Conservation (phyloP, 2,329 filamentous ascomycete species). For the Nectriaceae sp. region DNA sequence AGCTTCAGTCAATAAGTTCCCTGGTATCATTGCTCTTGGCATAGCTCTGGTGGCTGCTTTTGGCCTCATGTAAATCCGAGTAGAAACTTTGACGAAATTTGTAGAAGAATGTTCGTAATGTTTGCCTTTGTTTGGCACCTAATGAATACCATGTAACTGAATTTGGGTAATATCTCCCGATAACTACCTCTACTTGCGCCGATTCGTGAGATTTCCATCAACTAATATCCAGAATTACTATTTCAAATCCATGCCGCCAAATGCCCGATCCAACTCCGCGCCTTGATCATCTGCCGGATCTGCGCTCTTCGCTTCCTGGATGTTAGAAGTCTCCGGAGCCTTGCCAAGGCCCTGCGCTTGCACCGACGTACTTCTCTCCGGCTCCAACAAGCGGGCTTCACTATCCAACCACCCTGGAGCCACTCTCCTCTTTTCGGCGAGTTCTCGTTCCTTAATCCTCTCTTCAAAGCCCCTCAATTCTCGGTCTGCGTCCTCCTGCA, state of each 20-base stretch:
- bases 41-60: conserved; percentile 15
- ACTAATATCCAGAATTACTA: conserved; percentile 12
- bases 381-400: conserved; percentile 68
- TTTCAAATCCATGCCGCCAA: conserved; percentile 49
- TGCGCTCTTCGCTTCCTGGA: conserved; percentile 18
- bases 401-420: conserved; percentile 83
- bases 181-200: conserved; percentile 5
- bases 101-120: no score
- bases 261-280: conserved; percentile 59
- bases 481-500: conserved; percentile 67
- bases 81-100: no score
- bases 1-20: conserved; percentile 10
- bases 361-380: conserved; percentile 51
- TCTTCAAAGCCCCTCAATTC: conserved; percentile 73
- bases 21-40: conserved; percentile 11
- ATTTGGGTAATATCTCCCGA: no score
- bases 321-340: conserved; percentile 12
- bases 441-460: conserved; percentile 62
- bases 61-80: conserved; percentile 15
- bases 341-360: conserved; percentile 29
- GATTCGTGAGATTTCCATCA: conserved; percentile 15
- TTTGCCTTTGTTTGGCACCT: no score
- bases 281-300: conserved; percentile 49
- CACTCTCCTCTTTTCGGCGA: conserved; percentile 77
- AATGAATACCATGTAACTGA: no score